Percentiles rank a stretch among this genome's conserved stretches.
phyloP scores from a whole-genome alignment of 345 rosid species.

The Erodium maritimum region DNA sequence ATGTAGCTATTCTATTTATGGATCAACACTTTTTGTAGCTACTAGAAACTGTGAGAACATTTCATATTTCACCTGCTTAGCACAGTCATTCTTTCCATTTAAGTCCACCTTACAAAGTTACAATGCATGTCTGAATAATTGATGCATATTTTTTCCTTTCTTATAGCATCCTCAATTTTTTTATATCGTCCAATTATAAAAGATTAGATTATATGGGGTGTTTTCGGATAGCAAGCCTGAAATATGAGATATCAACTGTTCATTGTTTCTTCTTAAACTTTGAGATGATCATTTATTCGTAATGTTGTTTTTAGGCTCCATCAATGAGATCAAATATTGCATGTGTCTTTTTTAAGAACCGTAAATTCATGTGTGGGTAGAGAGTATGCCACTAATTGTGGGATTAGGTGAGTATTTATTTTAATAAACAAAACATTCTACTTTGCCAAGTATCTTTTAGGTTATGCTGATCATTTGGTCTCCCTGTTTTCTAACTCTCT shows the following conservation, averaged over 20 bases:
- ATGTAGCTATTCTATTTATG: background rate
- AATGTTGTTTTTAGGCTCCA: background rate
- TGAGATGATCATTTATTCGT: background rate
- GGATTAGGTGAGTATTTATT: too few species aligned
- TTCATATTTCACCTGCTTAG: background rate
- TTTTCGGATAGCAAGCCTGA: too few species aligned
- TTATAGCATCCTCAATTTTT: background rate
- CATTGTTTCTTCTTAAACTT: background rate
- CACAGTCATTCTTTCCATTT: background rate
- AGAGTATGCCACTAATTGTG: too few species aligned
- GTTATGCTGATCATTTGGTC: background rate
- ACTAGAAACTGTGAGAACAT: background rate
- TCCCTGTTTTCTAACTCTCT: background rate
- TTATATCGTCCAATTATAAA: background rate
- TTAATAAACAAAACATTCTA: too few species aligned
- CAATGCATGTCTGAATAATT: background rate
- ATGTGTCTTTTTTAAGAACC: background rate
- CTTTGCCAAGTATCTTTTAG: background rate
- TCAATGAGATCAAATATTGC: background rate
- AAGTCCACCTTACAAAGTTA: background rate
- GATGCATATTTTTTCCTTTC: background rate
- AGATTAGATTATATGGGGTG: too few species aligned
- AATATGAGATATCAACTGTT: background rate
- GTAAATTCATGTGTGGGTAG: background rate
- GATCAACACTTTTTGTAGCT: background rate